Evolutionary conservation across 1,284 basidiomycete genomes (phyloP).

Genomic region (Ceratobasidium theobromae): DNA sequence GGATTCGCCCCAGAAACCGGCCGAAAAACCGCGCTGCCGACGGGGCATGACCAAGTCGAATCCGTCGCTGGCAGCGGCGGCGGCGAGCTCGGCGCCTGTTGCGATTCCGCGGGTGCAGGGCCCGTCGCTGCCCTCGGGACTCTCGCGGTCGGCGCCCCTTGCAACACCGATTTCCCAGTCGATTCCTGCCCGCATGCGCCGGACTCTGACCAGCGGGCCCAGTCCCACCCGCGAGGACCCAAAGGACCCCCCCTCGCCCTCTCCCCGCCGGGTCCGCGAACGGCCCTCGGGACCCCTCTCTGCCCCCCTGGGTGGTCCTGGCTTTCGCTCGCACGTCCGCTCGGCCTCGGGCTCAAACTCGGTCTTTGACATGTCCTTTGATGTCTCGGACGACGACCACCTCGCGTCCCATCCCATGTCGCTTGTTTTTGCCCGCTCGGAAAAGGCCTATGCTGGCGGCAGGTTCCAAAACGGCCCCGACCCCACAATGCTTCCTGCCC

Average conservation of each 20-base stretch:
- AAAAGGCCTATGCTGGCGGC: conserved; percentile 29
- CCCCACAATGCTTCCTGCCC: conserved; percentile 14
- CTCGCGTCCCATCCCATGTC: conserved; percentile 18
- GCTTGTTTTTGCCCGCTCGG: conserved; percentile 6
- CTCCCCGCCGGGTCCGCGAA: conserved; percentile 24
- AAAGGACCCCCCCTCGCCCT: conserved; percentile 24
- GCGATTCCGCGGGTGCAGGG: background rate
- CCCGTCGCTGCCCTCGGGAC: background rate
- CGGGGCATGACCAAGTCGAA: conserved; percentile 9
- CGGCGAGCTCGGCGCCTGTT: conserved; percentile 3
- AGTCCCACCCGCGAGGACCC: background rate
- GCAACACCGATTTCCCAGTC: conserved; percentile 26
- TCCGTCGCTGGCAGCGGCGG: background rate
- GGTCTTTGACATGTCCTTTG: conserved; percentile 21
- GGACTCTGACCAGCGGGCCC: conserved; percentile 12
- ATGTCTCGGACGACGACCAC: conserved; percentile 23
- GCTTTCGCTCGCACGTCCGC: background rate
- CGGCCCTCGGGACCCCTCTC: conserved; percentile 6
- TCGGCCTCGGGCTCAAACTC: conserved; percentile 11
- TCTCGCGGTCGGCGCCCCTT: conserved; percentile 16
- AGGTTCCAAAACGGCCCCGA: conserved; percentile 30
- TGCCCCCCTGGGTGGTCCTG: conserved; percentile 5
- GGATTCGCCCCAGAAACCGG: background rate
- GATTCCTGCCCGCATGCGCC: conserved; percentile 28
- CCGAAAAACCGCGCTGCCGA: conserved; percentile 13